These are phyloP conservation scores for Apiospora malaysiana DNA, from an alignment of 2,329 filamentous ascomycete genomes.

Conservation along the genomic window DNA sequence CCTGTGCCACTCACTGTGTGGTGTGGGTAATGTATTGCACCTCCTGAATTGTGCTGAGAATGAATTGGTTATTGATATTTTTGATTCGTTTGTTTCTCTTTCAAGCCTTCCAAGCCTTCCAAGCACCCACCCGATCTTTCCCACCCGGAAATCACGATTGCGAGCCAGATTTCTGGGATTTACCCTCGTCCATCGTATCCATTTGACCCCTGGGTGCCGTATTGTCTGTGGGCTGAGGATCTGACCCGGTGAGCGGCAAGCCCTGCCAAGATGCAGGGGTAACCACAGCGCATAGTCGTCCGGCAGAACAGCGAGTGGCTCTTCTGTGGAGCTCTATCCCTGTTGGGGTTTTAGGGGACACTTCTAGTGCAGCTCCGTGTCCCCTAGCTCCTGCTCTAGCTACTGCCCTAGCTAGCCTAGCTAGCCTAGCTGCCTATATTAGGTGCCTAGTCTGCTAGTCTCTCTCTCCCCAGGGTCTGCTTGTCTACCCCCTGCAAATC, in stretches of 20 bases:
- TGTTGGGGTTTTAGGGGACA: background rate
- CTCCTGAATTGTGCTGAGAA: background rate
- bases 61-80: no score
- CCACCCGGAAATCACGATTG: background rate
- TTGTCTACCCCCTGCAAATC: background rate
- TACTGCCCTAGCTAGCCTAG: no score
- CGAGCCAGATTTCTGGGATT: background rate
- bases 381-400: no score
- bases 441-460: no score
- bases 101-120: background rate
- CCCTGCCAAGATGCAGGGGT: constrained; percentile 8
- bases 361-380: background rate
- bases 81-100: no score
- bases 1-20: no score
- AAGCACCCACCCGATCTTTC: background rate
- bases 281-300: background rate
- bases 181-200: background rate
- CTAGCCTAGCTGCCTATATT: no score
- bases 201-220: background rate
- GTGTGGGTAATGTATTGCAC: no score
- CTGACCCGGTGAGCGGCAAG: background rate
- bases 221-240: constrained; percentile 6
- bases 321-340: background rate
- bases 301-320: background rate
- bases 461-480: background rate